Evolutionary conservation across 306 rosid genomes (phyloP), one percentile per base, ranked within the genome.

Genomic region (Prunus mongolica): DNA sequence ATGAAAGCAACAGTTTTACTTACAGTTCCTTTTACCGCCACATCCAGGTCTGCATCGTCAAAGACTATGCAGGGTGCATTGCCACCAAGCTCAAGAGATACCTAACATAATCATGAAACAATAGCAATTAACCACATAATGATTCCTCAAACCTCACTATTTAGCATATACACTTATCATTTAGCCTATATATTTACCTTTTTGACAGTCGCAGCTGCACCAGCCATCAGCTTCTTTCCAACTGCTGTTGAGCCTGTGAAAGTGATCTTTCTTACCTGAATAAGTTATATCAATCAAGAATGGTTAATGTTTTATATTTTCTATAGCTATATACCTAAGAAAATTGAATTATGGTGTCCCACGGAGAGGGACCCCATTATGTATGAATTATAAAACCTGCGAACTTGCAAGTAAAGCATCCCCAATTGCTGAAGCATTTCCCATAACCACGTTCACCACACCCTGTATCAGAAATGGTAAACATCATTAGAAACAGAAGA

Each of bases 171-270:
- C 58, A 63, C 62, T 73, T 20, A 34, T 55, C 47, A 69, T 54
- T 72, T 58, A 62, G 66, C 63, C 68, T 64, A 51, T 64, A 57
- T 44, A 69, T 87, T 66, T 88, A 90, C 99, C 91, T 71, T 92
- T 88, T 95, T 95, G 73, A 95, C 99, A 8, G 98, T 95, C 80
- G 73, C 88, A 22, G 97, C 98, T 64, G 99, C 93, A 71, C 99
- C 97, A 15, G 96, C 97, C 99, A 95, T 90, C 85, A 92, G 84
- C 81, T 92, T 95, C 87, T 95, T 95, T 64, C 99, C 99, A 74
- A 95, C 98, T 72, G 98, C 93, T 24, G 99, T 95, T 65, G 97
- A 95, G 73, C 99, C 97, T 10, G 99, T 95, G 84, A 95, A 95
- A 30, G 99, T 89, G 86, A 95, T 92, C 86, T 92, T 95, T 81